Base-by-base conservation (phyloP, 306 rosid genomes). In the Sicyos baderoa region DNA sequence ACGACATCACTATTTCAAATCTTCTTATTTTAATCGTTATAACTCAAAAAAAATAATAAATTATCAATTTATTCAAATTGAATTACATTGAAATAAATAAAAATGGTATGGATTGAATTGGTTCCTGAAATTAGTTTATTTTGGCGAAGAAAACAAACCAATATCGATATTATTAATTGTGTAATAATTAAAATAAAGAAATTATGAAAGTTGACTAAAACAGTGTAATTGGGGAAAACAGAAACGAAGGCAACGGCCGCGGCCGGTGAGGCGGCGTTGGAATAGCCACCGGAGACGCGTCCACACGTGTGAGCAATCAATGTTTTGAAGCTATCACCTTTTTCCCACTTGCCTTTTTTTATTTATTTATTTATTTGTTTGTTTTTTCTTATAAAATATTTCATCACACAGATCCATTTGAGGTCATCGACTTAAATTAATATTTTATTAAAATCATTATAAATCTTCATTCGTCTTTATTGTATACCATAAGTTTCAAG, bases 221-320 rank as follows among this genome's bases (percentile, higher is more conserved):
- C 42, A 35, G 42, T 35, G 42, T 35, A 35, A 35, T 35, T 35
- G 42, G 42, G 42, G 0, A 9, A 61, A 32, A 29, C 6, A 16
- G 48, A 35, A 35, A 35, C 42, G 42, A 35, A 35, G 42, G 42
- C 42, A 35, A 35, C 42, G 42, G 86, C 72, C 73, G 71, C 76
- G 84, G 82, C 85, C 75, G 75, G 74, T 75, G 61, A 79, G 57
- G 77, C 83, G 84, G 78, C 95, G 69, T 71, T 27, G 47, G 82
- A 80, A 81, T 72, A 74, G 90, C 78, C 86, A 70, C 81, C 72
- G 90, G 67, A 82, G 32, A 18, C 80, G 94, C 63, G 60, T 58
- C 23, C 42, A 72, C 88, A 88, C 81, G 84, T 88, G 88, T 73
- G 58, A 60, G 27, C 84, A 81, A 73, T 86, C 68, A 74, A 70